phyloP scores from a whole-genome alignment of 345 rosid species.

The Eucalyptus viminalis region DNA sequence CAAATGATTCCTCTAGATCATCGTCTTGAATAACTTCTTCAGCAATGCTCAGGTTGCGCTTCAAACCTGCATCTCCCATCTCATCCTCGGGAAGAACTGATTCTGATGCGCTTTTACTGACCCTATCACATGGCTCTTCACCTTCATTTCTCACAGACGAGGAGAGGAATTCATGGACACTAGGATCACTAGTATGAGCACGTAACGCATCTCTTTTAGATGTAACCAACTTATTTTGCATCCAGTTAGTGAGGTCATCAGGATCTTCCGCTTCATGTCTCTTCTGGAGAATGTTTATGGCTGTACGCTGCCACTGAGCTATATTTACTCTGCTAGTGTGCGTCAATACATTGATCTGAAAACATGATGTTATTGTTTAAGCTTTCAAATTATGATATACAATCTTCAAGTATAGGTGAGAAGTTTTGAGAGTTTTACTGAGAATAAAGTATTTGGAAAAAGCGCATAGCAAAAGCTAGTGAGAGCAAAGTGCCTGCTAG shows the following conservation, averaged over 20 bases:
- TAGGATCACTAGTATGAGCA: background rate
- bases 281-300: constrained; percentile 12
- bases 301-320: constrained; percentile 12
- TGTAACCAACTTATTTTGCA: background rate
- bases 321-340: constrained; percentile 27
- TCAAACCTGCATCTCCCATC: background rate
- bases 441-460: background rate
- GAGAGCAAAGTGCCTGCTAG: background rate
- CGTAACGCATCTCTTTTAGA: background rate
- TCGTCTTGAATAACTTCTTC: background rate
- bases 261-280: constrained; percentile 15
- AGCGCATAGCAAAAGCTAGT: background rate
- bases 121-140: background rate
- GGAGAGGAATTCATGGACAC: background rate
- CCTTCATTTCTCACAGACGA: background rate
- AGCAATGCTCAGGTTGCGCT: background rate
- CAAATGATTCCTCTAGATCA: background rate
- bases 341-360: constrained; percentile 43
- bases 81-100: background rate
- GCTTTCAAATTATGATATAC: background rate
- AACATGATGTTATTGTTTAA: background rate
- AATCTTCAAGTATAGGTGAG: background rate
- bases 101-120: background rate
- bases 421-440: background rate
- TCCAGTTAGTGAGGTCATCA: background rate